A percentile compares a stretch with the other conserved stretches of the same genome.
phyloP scores from a whole-genome alignment of 306 rosid species.

The Trifolium fragiferum region DNA sequence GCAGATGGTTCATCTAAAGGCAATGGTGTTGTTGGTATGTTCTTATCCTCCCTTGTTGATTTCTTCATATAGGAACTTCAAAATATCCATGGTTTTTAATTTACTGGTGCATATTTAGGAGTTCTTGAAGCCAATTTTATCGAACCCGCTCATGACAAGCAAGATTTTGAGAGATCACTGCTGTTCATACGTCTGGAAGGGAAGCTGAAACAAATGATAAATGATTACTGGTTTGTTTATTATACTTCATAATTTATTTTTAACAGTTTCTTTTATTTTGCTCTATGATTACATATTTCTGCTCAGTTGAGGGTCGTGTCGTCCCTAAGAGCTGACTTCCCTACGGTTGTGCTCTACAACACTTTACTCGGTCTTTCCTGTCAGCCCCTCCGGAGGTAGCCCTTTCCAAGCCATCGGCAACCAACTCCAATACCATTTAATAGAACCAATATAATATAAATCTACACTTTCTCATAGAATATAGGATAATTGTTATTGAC shows the following conservation, averaged over 20 bases:
- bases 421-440: neutral
- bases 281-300: neutral
- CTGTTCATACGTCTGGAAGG: constrained; percentile 72
- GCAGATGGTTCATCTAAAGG: constrained; percentile 71
- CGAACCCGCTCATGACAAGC: constrained; percentile 98
- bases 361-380: neutral
- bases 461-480: too few relatives aligned
- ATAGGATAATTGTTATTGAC: neutral
- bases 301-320: constrained; percentile 12
- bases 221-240: constrained; percentile 81
- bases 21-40: constrained; percentile 85
- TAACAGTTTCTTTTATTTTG: constrained; percentile 16
- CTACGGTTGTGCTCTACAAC: neutral
- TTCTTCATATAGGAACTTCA: constrained; percentile 27
- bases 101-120: constrained; percentile 57
- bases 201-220: constrained; percentile 77
- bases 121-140: constrained; percentile 92
- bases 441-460: neutral
- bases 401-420: neutral
- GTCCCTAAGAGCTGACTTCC: neutral
- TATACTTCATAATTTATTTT: constrained; percentile 30
- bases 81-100: constrained; percentile 32
- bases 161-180: constrained; percentile 92
- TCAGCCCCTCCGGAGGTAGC: neutral
- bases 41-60: constrained; percentile 39